Evolutionary conservation across 805 yeast genomes (phyloP), one percentile per base, ranked within the genome.

Genomic region (Barnettozyma sucrosica): DNA sequence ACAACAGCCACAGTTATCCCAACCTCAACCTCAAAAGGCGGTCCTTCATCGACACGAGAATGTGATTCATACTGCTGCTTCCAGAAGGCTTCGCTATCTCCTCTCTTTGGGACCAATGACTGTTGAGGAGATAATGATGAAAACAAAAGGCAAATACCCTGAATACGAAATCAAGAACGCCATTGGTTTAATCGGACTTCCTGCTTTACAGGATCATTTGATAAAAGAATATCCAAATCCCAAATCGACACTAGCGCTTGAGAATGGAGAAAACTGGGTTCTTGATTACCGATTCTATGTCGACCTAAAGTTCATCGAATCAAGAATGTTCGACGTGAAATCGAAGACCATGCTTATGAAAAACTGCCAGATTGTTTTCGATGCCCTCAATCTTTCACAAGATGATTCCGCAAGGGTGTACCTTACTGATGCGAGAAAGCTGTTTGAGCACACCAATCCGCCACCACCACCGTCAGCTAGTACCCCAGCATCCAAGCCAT

Each of bases 91-190:
- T 34, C 55, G 75, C 20, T 74, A 74, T 51, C 58, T 72, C 23
- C 55, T 77, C 33, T 77, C 82, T 1, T 58, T 77, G 37, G 81
- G 79, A 1, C 80, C 81, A 2, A 59, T 64, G 16, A 56, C 75
- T 1, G 51, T 59, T 1, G 53, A 57, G 3, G 62, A 62, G 2
- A 53, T 77, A 11, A 50, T 63, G 8, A 51, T 53, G 28, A 57
- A 62, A 20, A 59, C 69, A 1, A 64, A 64, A 43, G 32, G 32
- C n/a, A 26, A 5, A 14, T 49, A 63, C 21, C 33, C 58, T 3
- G 46, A 57, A 19, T 46, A 51, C 5, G 72, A 66, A 14, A 56
- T 67, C 9, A 54, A 56, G 11, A 41, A 56, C 0, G 55, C 67
- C 5, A 53, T 75, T 9, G 45, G 38, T 9, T 21, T 47, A 2